A percentile compares a stretch with the other conserved stretches of the same genome.
Evolutionary conservation across 306 rosid genomes (phyloP).

Genomic region (Chamaecrista fasciculata): DNA sequence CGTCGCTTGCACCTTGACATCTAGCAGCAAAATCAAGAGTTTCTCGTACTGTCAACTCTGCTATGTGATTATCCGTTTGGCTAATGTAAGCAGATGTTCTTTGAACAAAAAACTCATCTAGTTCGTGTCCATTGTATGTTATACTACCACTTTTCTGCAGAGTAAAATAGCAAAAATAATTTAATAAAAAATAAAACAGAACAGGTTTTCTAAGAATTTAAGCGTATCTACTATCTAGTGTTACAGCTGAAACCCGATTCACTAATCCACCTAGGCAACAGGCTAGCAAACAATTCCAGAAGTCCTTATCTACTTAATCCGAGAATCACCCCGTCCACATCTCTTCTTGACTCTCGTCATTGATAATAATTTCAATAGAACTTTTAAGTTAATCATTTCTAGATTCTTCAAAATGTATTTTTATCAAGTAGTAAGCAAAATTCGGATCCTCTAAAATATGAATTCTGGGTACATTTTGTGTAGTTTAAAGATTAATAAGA

Average conservation of each 20-base stretch:
- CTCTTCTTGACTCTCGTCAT: background rate
- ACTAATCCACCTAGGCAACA: background rate
- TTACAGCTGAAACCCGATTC: background rate
- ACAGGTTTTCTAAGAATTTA: background rate
- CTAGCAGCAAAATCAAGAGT: conserved; percentile 93
- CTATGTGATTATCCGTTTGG: conserved; percentile 82
- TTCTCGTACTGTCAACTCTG: conserved; percentile 82
- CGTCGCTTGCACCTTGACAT: conserved; percentile 77
- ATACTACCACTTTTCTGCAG: conserved; percentile 61
- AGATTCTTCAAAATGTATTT: no score
- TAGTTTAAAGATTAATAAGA: no score
- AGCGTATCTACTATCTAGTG: background rate
- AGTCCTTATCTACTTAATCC: background rate
- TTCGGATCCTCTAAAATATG: no score
- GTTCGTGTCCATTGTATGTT: conserved; percentile 65
- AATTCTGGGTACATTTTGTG: no score
- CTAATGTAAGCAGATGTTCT: conserved; percentile 86
- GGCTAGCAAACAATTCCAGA: background rate
- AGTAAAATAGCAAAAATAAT: background rate
- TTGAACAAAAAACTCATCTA: conserved; percentile 66
- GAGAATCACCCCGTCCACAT: background rate
- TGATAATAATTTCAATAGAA: background rate
- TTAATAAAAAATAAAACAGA: background rate
- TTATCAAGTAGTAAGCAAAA: no score
- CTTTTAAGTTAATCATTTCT: no score